These are phyloP conservation scores for Ogataea nonfermentans DNA, from an alignment of 805 yeast species.

Conservation along the genomic window DNA sequence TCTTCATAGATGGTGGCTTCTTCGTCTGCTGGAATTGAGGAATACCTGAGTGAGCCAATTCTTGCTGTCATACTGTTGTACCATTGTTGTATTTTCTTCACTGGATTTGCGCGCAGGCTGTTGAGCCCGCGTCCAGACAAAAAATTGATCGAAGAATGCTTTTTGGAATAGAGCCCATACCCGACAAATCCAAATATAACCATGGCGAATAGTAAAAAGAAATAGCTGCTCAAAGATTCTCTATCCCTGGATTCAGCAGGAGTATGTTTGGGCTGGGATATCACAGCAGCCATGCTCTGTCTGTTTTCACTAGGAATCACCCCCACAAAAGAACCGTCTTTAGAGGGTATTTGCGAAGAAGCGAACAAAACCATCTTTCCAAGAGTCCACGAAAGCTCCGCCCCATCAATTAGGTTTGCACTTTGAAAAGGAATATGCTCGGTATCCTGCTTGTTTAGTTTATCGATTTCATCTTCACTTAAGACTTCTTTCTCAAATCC, in stretches of 20 bases:
- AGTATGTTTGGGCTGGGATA: not conserved
- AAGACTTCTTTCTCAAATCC: conserved; percentile 46
- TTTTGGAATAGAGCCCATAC: conserved; percentile 13
- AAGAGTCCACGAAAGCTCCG: conserved; percentile 92
- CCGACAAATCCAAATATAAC: conserved; percentile 15
- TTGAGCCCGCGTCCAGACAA: conserved; percentile 2
- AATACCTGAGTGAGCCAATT: conserved; percentile 13
- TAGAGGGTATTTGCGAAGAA: conserved; percentile 54
- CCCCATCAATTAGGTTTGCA: conserved; percentile 74
- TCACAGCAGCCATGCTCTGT: conserved; percentile 3
- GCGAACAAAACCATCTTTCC: conserved; percentile 87
- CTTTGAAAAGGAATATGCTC: conserved; percentile 71
- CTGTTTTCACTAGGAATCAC: conserved; percentile 38
- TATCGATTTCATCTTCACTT: conserved; percentile 26
- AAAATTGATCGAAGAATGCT: conserved; percentile 2
- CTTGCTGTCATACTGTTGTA: conserved; percentile 12
- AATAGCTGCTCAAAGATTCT: conserved; percentile 8
- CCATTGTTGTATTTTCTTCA: conserved; percentile 7
- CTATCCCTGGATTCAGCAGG: conserved; percentile 1
- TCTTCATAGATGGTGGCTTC: conserved; percentile 16
- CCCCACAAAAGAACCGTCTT: conserved; percentile 31
- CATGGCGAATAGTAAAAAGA: conserved; percentile 16
- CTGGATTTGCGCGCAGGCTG: conserved; percentile 5
- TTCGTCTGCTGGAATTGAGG: conserved; percentile 16
- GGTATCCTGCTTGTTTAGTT: conserved; percentile 25